Evolutionary conservation across 78 protist genomes (phyloP), one percentile per base, ranked within the genome.

Genomic region (Dictyostelium brefeldianum): DNA sequence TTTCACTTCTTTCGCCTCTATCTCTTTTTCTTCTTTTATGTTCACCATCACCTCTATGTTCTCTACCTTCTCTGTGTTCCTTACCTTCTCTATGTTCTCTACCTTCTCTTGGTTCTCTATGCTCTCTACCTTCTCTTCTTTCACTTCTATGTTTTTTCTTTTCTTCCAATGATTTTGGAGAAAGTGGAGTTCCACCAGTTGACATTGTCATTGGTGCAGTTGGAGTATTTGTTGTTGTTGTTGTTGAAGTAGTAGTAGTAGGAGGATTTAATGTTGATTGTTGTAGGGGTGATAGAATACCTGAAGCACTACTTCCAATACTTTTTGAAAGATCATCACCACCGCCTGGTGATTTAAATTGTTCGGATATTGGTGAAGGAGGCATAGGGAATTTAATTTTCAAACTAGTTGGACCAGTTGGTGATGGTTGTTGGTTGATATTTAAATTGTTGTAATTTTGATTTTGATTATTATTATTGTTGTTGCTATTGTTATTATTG

Each of bases 361-460:
- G 15, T 1, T 67, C 75, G 10, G 29, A 8, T 14, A 41, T 12
- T 0, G 81, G 81, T 20, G 81, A 75, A 11, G 80, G 22, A 14
- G 81, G 81, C 3, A 75, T 75, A 48, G 81, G 64, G 5, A 75
- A 48, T 75, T 75, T 75, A 50, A 75, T 75, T 75, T 75, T 75
- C 43, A 75, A 48, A 75, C 65, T 48, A 48, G 48, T 36, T 73
- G 79, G 48, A 20, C 70, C 48, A 29, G 47, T 29, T 31, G 43
- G 78, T 3, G 31, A 41, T 15, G n/a, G 9, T 70, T 41, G 78
- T 67, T 31, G 54, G 46, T 46, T n/a, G 80, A 18, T 17, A 25
- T 15, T 18, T 41, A 25, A 14, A 78, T 9, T 48, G 50, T 9
- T 48, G 67, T 81, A 1, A 51, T 36, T 36, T 29, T 15, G 36